phyloP scores from a whole-genome alignment of 2,329 filamentous ascomycete genomes.

The Talaromyces sp. region DNA sequence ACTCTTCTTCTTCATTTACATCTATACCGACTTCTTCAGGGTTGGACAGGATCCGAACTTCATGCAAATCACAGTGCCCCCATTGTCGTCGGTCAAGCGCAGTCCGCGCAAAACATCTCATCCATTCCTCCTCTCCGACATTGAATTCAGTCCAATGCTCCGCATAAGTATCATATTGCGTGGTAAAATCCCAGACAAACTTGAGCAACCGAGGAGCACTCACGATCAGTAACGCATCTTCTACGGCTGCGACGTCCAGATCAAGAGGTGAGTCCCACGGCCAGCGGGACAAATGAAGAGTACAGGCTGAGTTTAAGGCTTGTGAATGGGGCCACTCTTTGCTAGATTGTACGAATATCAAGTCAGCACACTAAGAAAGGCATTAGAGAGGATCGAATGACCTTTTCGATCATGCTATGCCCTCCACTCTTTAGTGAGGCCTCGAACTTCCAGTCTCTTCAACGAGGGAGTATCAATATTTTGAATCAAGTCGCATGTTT shows the following conservation, averaged over 20 bases:
- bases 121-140: neutral
- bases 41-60: neutral
- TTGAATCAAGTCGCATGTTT: neutral
- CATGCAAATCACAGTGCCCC: neutral
- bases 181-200: neutral
- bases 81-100: neutral
- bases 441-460: neutral
- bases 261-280: neutral
- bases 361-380: neutral
- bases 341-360: neutral
- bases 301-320: neutral
- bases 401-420: neutral
- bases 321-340: neutral
- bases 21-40: neutral
- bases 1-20: neutral
- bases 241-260: neutral
- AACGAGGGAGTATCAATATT: neutral
- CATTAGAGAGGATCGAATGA: neutral
- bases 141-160: neutral
- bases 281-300: neutral
- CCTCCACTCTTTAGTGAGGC: neutral
- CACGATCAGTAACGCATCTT: neutral
- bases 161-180: neutral
- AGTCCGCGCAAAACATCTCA: neutral
- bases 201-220: neutral